Evolutionary conservation across 1,284 basidiomycete genomes (phyloP), one percentile per base, ranked within the genome.

Genomic region (Rhodotorula sp.): DNA sequence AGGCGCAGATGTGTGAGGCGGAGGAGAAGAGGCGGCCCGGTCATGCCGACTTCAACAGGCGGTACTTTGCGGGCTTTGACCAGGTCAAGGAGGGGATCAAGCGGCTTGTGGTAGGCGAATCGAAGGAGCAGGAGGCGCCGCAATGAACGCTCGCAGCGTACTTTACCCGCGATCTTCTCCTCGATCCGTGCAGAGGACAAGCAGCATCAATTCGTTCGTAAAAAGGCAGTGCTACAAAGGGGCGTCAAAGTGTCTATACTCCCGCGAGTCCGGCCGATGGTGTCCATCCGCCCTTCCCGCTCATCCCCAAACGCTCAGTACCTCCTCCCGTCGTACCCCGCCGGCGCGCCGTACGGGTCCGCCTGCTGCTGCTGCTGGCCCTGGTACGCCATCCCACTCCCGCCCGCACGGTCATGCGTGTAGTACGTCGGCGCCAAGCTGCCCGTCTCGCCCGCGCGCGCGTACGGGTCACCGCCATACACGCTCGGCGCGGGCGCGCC

Each of bases 41-140:
- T 2, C 78, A 79, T 60, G 71, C 73, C 7, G 76, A 70, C 39
- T 79, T 79, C 58, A 56, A 71, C 48, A 60, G 61, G 29, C 58
- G 71, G 51, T 79, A 70, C 64, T 74, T 71, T 29, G 69, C 58
- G 34, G 66, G 66, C 13, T 71, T 72, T 37, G 65, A 59, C 46
- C 32, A 54, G 46, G 63, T 66, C 27, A 59, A 63, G 55, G 57
- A 66, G 32, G 56, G 64, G 15, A 32, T 66, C 34, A 34, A 44
- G 48, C 34, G 53, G n/a, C 57, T 66, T 19, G 19, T 39, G 2
- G 17, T 64, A 8, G 55, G 36, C 39, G 17, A 36, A 19, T 9
- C 44, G 37, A 25, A 53, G 19, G 66, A 13, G 7, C 13, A 6
- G 15, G 41, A 17, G 21, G 34, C 27, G 15, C 13, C 22, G 61